These are phyloP conservation scores for Pseudogymnoascus sp. DNA, from an alignment of 2,329 filamentous ascomycete genomes.

Conservation along the genomic window DNA sequence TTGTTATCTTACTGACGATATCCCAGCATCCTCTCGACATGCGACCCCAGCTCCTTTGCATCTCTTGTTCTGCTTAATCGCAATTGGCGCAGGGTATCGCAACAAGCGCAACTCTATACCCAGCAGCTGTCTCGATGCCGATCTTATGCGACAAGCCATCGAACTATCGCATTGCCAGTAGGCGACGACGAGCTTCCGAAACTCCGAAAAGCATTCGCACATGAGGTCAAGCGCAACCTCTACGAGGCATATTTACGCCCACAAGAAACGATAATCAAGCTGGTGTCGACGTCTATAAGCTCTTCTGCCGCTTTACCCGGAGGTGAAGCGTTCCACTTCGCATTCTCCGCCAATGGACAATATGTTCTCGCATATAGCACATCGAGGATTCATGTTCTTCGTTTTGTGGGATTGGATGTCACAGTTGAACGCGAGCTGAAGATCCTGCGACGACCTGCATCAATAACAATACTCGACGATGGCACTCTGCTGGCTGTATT, in stretches of 20 bases:
- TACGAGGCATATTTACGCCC: conserved; percentile 71
- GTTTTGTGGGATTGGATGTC: conserved; percentile 53
- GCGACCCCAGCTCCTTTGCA: conserved; percentile 52
- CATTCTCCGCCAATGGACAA: conserved; percentile 67
- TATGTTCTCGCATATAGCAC: conserved; percentile 77
- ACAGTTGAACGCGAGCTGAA: conserved; percentile 71
- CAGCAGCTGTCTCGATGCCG: conserved; percentile 55
- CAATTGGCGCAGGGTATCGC: conserved; percentile 58
- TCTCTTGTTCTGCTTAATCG: conserved; percentile 59
- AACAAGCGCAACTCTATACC: conserved; percentile 56
- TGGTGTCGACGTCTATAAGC: conserved; percentile 74
- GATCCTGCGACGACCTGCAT: conserved; percentile 65
- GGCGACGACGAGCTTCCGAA: conserved; percentile 46
- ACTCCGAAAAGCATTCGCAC: conserved; percentile 59
- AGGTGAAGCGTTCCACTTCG: conserved; percentile 80
- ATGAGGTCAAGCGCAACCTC: conserved; percentile 67
- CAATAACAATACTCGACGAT: conserved; percentile 73
- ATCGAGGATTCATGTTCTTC: conserved; percentile 72
- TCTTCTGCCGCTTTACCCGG: conserved; percentile 73
- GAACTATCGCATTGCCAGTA: conserved; percentile 24
- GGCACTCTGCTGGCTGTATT: conserved; percentile 70
- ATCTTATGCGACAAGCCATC: conserved; percentile 48
- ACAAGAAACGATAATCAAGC: conserved; percentile 62
- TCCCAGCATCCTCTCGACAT: conserved; percentile 16
- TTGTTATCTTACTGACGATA: conserved; percentile 13